phyloP scores from a whole-genome alignment of 441 rosid species.

The Populus hybrid region DNA sequence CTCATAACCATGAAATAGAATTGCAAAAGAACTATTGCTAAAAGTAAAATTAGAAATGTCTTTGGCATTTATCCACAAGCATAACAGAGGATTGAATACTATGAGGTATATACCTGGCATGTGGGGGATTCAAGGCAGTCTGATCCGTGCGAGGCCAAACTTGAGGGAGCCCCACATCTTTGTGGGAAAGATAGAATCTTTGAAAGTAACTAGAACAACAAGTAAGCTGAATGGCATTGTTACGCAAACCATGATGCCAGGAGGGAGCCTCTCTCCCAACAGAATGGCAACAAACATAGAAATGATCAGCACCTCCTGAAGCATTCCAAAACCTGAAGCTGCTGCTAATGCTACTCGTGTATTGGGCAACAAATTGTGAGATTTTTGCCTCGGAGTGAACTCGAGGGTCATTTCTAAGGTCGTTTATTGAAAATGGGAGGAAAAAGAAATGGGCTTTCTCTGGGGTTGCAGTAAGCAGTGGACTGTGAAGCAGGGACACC shows the following conservation, averaged over 20 bases:
- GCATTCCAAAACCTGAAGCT: slow-evolving; percentile 40
- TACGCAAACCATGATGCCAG: slow-evolving; percentile 26
- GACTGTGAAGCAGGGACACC: slow-evolving; percentile 33
- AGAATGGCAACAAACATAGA: slow-evolving; percentile 44
- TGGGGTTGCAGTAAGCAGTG: slow-evolving; percentile 26
- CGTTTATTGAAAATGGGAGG: slow-evolving; percentile 45
- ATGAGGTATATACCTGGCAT: slow-evolving; percentile 21
- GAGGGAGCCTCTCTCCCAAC: slow-evolving; percentile 38
- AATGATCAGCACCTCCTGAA: slow-evolving; percentile 41
- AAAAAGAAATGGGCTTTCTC: slow-evolving; percentile 38
- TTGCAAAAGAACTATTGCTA: not conserved
- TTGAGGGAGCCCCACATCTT: slow-evolving; percentile 43
- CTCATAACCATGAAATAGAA: not conserved
- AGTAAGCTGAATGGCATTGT: slow-evolving; percentile 41
- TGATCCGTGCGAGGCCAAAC: slow-evolving; percentile 37
- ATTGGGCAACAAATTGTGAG: slow-evolving; percentile 29
- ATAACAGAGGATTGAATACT: not conserved
- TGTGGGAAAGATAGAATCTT: slow-evolving; percentile 36
- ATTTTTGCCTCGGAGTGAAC: slow-evolving; percentile 32
- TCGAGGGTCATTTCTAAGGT: slow-evolving; percentile 40
- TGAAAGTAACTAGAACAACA: slow-evolving; percentile 48
- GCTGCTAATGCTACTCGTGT: slow-evolving; percentile 17
- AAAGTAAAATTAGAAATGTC: not conserved
- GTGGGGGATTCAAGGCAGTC: slow-evolving; percentile 30
- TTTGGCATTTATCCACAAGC: not conserved